Base-by-base conservation (phyloP, 306 rosid species). In the Gleditsia sinensis region DNA sequence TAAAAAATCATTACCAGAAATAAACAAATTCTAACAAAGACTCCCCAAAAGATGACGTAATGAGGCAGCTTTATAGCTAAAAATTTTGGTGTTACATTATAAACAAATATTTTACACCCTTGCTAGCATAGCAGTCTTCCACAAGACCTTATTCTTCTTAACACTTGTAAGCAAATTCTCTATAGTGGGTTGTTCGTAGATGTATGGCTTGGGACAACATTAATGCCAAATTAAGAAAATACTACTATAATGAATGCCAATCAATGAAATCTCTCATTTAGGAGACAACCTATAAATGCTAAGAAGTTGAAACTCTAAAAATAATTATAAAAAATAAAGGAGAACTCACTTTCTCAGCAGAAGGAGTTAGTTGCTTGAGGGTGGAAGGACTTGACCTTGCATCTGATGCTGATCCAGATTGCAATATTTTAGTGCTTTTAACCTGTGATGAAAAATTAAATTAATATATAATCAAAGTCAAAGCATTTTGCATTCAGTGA, bases 261-360 rank as follows among this genome's bases (percentile, higher is more conserved):
- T 23, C 24, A 71, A 43, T 24, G 7, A 43, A 49, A 48, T 36
- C 45, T 69, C 57, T 50, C 28, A 45, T 20, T 60, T 0, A 5
- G 16, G 33, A n/a, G 21, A 67, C 20, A 25, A 48, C 10, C 46
- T 16, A 54, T 48, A 48, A 61, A 51, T 5, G 61, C 65, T 39
- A 62, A 34, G 49, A 33, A 67, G 20, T 10, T 20, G 13, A 45
- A 54, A 49, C 62, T 48, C 42, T 17, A 23, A 79, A 58, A 40
- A 28, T 27, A 67, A 46, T 33, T 7, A 7, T 3, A 55, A 63
- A 70, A 33, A 19, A 66, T 66, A 19, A 60, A 48, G 27, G 9
- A 28, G 5, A 74, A 46, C 82, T 88, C 84, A 89, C 97, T 71
- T 87, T 75, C 53, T 80, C 83, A 42, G 76, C 50, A 72, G 85